phyloP scores from a whole-genome alignment of 2,329 filamentous ascomycete species.

The Fonsecaea pugnacius region DNA sequence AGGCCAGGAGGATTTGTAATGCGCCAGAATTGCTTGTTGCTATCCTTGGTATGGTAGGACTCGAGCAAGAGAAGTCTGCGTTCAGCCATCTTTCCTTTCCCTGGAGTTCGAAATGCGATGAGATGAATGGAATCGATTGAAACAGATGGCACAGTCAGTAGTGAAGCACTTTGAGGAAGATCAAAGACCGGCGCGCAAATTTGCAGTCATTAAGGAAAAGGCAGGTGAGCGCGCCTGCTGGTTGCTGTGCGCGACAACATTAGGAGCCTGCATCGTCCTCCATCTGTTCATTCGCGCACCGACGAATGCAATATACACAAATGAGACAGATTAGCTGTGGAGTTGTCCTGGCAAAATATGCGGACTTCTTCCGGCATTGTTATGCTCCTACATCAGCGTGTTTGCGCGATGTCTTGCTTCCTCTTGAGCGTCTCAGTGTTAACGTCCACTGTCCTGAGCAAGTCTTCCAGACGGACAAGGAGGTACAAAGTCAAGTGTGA shows the following conservation, averaged over 20 bases:
- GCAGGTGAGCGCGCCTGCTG: not conserved
- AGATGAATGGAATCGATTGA: not conserved
- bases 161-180: not conserved
- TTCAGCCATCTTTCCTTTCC: conserved; percentile 21
- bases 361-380: not conserved
- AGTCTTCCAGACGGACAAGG: not conserved
- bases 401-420: not conserved
- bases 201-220: not conserved
- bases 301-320: not conserved
- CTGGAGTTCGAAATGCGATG: not conserved
- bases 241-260: not conserved
- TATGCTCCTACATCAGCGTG: not conserved
- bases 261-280: conserved; percentile 1
- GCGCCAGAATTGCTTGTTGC: conserved; percentile 18
- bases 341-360: not conserved
- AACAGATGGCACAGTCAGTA: not conserved
- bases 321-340: not conserved
- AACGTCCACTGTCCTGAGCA: not conserved
- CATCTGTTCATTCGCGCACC: not conserved
- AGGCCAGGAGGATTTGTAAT: conserved; percentile 21
- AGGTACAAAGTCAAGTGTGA: not conserved
- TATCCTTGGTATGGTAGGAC: conserved; percentile 19
- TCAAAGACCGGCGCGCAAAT: not conserved
- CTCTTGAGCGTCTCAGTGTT: not conserved
- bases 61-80: conserved; percentile 28